These are phyloP conservation scores for Ustilago loliicola DNA, from an alignment of 1,284 basidiomycete species.

Conservation along the genomic window DNA sequence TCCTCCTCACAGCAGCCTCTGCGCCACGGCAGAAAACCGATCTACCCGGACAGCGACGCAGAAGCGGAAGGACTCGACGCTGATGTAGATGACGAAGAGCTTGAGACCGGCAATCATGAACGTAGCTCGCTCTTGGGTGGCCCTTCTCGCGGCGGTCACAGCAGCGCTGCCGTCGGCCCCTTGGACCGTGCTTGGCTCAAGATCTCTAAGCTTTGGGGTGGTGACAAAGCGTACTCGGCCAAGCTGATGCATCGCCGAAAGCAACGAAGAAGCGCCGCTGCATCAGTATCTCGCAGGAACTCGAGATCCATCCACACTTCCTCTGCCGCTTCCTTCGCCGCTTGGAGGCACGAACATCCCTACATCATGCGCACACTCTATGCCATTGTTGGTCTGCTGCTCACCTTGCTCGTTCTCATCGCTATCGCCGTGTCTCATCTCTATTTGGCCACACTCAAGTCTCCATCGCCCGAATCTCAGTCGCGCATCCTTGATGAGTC, in stretches of 20 bases:
- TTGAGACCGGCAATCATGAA: conserved; percentile 50
- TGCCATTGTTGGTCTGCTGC: conserved; percentile 40
- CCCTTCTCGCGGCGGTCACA: conserved; percentile 14
- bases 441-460: conserved; percentile 49
- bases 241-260: conserved; percentile 37
- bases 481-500: conserved; percentile 58
- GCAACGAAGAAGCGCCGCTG: conserved; percentile 32
- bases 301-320: conserved; percentile 41
- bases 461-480: conserved; percentile 52
- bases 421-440: conserved; percentile 51
- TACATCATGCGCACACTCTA: conserved; percentile 40
- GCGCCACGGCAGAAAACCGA: conserved; percentile 53
- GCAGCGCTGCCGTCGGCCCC: conserved; percentile 16
- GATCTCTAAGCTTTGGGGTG: conserved; percentile 45
- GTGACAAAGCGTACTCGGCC: conserved; percentile 45
- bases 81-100: conserved; percentile 54
- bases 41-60: conserved; percentile 56
- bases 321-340: conserved; percentile 37
- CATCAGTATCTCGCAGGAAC: conserved; percentile 31
- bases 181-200: conserved; percentile 49
- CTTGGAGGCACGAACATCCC: conserved; percentile 48
- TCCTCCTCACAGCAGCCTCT: conserved; percentile 47
- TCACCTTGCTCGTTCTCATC: conserved; percentile 48
- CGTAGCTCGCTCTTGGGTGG: conserved; percentile 43
- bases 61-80: conserved; percentile 55